Conservation (phyloP, 306 rosid species). For the Begonia loranthoides region DNA sequence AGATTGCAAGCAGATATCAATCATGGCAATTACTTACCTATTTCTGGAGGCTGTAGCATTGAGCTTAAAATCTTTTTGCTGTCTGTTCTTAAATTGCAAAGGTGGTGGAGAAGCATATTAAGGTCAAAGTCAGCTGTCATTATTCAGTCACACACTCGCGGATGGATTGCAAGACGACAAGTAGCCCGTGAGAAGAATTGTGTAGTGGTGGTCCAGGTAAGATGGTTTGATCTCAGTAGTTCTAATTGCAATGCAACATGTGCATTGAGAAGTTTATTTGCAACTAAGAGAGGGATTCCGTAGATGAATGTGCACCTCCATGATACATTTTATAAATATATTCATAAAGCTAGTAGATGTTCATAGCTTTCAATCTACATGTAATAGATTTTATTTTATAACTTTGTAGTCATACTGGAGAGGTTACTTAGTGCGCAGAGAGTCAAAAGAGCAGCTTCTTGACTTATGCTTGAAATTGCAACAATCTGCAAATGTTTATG, state of each 20-base stretch:
- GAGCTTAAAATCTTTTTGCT: slow-evolving; percentile 28
- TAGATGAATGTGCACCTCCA: no score
- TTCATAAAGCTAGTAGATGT: no score
- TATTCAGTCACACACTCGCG: slow-evolving; percentile 65
- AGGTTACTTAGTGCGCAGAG: slow-evolving; percentile 58
- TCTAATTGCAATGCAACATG: no score
- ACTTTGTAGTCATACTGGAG: slow-evolving; percentile 60
- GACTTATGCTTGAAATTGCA: slow-evolving; percentile 62
- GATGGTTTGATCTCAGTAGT: neutral
- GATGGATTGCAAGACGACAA: slow-evolving; percentile 48
- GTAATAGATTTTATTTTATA: neutral
- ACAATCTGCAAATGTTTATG: slow-evolving; percentile 61
- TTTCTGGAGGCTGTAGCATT: slow-evolving; percentile 22
- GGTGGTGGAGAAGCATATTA: slow-evolving; percentile 59
- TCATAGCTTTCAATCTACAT: no score
- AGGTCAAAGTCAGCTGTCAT: slow-evolving; percentile 36
- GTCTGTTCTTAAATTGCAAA: slow-evolving; percentile 64
- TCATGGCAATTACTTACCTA: slow-evolving; percentile 6
- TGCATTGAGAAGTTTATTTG: no score
- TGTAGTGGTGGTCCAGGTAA: slow-evolving; percentile 59
- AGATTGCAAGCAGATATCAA: slow-evolving; percentile 12
- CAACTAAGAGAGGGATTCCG: no score
- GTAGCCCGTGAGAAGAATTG: slow-evolving; percentile 28
- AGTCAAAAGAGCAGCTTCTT: slow-evolving; percentile 39
- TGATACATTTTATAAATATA: no score